A percentile compares a stretch with the other conserved stretches of the same genome.
These are phyloP conservation scores for Tieghemostelium lacteum DNA, from an alignment of 78 protist genomes.

Conservation along the genomic window DNA sequence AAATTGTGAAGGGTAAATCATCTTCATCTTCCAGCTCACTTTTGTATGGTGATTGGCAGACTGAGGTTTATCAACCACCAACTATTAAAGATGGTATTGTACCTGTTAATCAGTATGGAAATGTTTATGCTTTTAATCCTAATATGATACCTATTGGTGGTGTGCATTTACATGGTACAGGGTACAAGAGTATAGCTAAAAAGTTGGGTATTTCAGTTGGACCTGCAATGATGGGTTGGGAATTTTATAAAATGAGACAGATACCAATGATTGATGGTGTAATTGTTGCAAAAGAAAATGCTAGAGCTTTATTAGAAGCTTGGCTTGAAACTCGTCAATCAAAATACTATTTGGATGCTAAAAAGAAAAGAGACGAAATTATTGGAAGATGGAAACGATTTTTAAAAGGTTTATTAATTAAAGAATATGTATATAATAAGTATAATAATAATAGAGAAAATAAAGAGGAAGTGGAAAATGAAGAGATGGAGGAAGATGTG, in stretches of 20 bases:
- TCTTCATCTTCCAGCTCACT: slow-evolving; percentile 22
- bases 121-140: slow-evolving; percentile 68
- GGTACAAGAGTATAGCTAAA: slow-evolving; percentile 36
- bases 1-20: slow-evolving; percentile 40
- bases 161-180: slow-evolving; percentile 45
- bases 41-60: slow-evolving; percentile 76
- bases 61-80: slow-evolving; percentile 22
- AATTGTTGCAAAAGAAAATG: slow-evolving; percentile 42
- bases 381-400: slow-evolving; percentile 38
- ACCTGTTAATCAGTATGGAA: slow-evolving; percentile 60
- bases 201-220: slow-evolving; percentile 59
- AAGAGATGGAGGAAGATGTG: too few relatives aligned
- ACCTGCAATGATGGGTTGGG: slow-evolving; percentile 81
- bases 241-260: neutral
- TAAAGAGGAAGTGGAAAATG: too few relatives aligned
- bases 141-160: slow-evolving; percentile 74
- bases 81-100: slow-evolving; percentile 23
- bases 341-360: neutral
- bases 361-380: slow-evolving; percentile 35
- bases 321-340: slow-evolving; percentile 29
- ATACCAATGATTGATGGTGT: slow-evolving; percentile 68
- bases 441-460: neutral
- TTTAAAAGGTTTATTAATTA: slow-evolving; percentile 28
- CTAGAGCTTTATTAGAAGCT: slow-evolving; percentile 25
- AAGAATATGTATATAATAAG: slow-evolving; percentile 33